Evolutionary conservation across 495 filamentous ascomycete genomes (phyloP).

Genomic region (Darksidea phi): DNA sequence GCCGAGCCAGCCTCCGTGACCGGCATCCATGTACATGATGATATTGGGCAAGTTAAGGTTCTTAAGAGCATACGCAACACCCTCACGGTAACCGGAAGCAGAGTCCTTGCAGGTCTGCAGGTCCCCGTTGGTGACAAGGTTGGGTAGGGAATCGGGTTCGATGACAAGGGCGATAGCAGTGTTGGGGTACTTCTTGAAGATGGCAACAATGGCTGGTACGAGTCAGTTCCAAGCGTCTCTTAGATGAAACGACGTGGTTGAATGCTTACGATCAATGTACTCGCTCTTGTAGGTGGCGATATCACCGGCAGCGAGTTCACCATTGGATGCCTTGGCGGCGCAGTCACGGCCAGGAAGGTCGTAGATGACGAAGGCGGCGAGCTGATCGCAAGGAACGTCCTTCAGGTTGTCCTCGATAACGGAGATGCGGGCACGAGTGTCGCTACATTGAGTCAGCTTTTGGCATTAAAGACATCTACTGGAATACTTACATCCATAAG

Average conservation of each 20-base stretch:
- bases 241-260: slow-evolving; percentile 42
- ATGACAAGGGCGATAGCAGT: slow-evolving; percentile 56
- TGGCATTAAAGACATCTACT: not conserved
- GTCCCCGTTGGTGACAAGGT: slow-evolving; percentile 73
- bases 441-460: slow-evolving; percentile 11
- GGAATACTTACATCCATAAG: slow-evolving; percentile 61
- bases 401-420: slow-evolving; percentile 27
- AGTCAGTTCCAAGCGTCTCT: slow-evolving; percentile 30
- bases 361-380: slow-evolving; percentile 59
- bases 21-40: slow-evolving; percentile 80
- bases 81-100: slow-evolving; percentile 62
- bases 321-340: slow-evolving; percentile 73
- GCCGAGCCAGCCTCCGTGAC: slow-evolving; percentile 79
- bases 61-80: slow-evolving; percentile 69
- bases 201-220: slow-evolving; percentile 54
- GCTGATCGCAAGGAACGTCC: slow-evolving; percentile 31
- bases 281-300: slow-evolving; percentile 61
- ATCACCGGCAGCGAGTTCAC: slow-evolving; percentile 64
- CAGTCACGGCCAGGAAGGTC: slow-evolving; percentile 78
- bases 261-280: slow-evolving; percentile 59
- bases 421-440: slow-evolving; percentile 25
- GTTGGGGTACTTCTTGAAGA: slow-evolving; percentile 56
- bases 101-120: slow-evolving; percentile 63
- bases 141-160: slow-evolving; percentile 78
- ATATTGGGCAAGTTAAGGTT: slow-evolving; percentile 74